These are phyloP conservation scores for Phaeoacremonium minimum DNA, from an alignment of 2,329 filamentous ascomycete species.

Conservation along the genomic window DNA sequence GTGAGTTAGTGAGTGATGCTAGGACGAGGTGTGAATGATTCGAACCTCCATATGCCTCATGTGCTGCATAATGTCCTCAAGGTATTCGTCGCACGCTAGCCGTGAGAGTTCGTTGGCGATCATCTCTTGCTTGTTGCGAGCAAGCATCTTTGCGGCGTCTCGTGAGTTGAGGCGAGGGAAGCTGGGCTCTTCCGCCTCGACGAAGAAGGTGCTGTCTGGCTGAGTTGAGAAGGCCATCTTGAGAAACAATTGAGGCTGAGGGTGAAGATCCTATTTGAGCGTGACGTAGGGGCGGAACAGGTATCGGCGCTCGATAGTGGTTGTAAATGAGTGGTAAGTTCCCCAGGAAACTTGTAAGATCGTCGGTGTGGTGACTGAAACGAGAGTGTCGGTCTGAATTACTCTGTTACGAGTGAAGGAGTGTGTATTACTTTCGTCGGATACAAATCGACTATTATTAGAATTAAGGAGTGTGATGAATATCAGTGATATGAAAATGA, in stretches of 20 bases:
- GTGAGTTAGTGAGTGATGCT: too few species aligned
- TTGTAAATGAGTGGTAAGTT: constrained; percentile 42
- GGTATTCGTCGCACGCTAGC: constrained; percentile 81
- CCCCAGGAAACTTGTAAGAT: constrained; percentile 44
- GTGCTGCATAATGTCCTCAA: constrained; percentile 90
- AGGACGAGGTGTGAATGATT: constrained; percentile 16
- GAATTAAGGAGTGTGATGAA: constrained; percentile 51
- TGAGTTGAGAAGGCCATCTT: constrained; percentile 25
- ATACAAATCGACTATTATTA: constrained; percentile 48
- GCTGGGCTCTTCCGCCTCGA: constrained; percentile 49
- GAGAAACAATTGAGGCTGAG: constrained; percentile 10
- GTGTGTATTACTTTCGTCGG: constrained; percentile 34
- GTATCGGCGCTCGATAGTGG: constrained; percentile 6
- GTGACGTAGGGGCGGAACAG: constrained; percentile 8
- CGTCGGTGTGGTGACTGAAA: constrained; percentile 10
- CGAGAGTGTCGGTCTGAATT: constrained; percentile 17
- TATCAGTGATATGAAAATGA: constrained; percentile 40
- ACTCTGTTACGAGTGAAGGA: constrained; percentile 25
- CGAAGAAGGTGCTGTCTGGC: constrained; percentile 48
- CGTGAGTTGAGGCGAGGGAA: constrained; percentile 61
- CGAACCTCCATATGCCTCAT: constrained; percentile 90
- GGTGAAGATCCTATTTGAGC: constrained; percentile 4
- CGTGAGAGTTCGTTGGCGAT: constrained; percentile 87
- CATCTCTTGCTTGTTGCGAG: constrained; percentile 78
- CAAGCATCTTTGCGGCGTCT: constrained; percentile 73